Base-by-base conservation (phyloP, 176 grass and related monocot genomes). In the Echinochloa phyllopogon region DNA sequence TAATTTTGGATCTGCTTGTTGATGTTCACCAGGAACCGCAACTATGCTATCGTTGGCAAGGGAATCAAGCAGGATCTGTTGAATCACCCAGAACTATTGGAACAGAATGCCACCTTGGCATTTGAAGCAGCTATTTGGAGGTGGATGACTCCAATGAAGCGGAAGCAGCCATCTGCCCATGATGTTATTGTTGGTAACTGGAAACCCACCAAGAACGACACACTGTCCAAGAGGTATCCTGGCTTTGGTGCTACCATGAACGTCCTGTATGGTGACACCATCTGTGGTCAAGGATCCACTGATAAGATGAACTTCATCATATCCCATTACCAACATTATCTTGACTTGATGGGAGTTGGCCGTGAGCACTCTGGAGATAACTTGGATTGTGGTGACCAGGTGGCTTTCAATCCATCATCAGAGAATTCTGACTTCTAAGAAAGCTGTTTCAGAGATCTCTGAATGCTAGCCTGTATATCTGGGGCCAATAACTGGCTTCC, bases 111-210 rank as follows among this genome's bases (percentile, higher is more conserved):
- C 10, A 98, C 95, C 20, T 48, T 98, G 15, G 95, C 95, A 56
- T 98, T 98, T 90, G 82, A 93, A 85, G 93, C 95, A 41, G 93
- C 95, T 42, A 83, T 98, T 7, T 98, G 95, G 95, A 93, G 91
- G 87, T 98, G 95, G 95, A 93, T 98, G 93, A 98, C 88, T 84
- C 95, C 93, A 27, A 84, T 98, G 83, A 98, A 95, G 65, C 86
- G 92, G 79, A 95, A 88, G 80, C 93, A 92, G 55, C 92, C 95
- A 45, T 95, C 95, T 37, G 93, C 95, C 8, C 95, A 95, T 78
- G 95, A 98, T 69, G 93, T 77, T 18, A 87, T 95, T 88, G 95
- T 98, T 80, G 92, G 95, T 76, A 95, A 91, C 87, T 98, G 92
- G 95, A 93, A 88, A 88, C 92, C 95, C 60, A 88, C 84, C 25